Conservation (phyloP, 768 basidiomycete genomes). For the Pleurotus tuoliensis region DNA sequence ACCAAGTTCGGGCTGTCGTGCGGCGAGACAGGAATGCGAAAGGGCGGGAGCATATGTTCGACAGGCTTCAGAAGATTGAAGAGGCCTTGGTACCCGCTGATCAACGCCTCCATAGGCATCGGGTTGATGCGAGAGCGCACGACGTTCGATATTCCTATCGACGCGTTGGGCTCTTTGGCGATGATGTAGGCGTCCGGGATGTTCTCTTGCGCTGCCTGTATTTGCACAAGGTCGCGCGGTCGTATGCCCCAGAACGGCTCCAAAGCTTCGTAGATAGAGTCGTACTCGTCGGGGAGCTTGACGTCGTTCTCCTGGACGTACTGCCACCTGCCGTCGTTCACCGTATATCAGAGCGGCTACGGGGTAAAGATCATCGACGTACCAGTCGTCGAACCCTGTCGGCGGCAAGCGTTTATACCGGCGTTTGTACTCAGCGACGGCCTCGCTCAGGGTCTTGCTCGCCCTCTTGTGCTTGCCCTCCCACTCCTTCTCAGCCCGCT, state of each 20-base stretch:
- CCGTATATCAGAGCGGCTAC: neutral
- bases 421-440: constrained; percentile 71
- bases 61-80: constrained; percentile 39
- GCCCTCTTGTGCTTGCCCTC: constrained; percentile 55
- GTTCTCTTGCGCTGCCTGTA: constrained; percentile 33
- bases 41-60: constrained; percentile 37
- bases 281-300: constrained; percentile 82
- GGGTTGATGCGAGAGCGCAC: constrained; percentile 24
- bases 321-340: constrained; percentile 29
- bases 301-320: constrained; percentile 61
- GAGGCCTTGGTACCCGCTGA: constrained; percentile 26
- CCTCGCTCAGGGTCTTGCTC: constrained; percentile 69
- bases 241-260: constrained; percentile 75
- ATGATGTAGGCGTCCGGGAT: constrained; percentile 36
- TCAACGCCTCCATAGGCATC: constrained; percentile 20
- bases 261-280: constrained; percentile 66
- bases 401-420: constrained; percentile 78
- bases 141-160: constrained; percentile 11
- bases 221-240: constrained; percentile 30
- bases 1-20: constrained; percentile 43
- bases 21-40: constrained; percentile 47
- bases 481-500: constrained; percentile 67
- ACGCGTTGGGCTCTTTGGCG: constrained; percentile 27
- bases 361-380: constrained; percentile 28
- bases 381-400: constrained; percentile 84